Percentiles rank a stretch among this genome's conserved stretches.
These are phyloP conservation scores for Talaromyces wortmannii DNA, from an alignment of 495 filamentous ascomycete species.

Conservation along the genomic window DNA sequence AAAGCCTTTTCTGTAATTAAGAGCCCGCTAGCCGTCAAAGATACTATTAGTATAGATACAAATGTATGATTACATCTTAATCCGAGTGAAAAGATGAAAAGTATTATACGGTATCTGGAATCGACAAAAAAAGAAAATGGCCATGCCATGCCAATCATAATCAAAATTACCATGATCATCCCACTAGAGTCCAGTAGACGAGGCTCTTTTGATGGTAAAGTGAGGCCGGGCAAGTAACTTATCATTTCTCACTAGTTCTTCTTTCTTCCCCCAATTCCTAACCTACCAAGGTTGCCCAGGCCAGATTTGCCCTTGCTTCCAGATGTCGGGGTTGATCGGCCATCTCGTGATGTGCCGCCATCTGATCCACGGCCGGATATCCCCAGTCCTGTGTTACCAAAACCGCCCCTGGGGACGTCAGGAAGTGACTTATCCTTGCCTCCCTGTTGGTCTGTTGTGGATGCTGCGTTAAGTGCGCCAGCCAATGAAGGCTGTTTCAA, in stretches of 20 bases:
- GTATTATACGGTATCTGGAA: too few species aligned
- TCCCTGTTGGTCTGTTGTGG: constrained; percentile 19
- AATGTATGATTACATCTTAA: too few species aligned
- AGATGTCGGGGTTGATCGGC: constrained; percentile 28
- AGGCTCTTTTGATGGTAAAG: neutral
- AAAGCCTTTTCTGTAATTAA: too few species aligned
- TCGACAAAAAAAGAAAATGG: too few species aligned
- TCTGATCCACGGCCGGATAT: constrained; percentile 29
- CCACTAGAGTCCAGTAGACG: neutral
- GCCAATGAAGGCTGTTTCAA: constrained; percentile 19
- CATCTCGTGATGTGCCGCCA: constrained; percentile 9
- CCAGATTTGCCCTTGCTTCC: constrained; percentile 53
- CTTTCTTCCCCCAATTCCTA: constrained; percentile 59
- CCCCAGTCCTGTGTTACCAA: constrained; percentile 28
- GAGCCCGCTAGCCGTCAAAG: too few species aligned
- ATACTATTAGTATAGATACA: too few species aligned
- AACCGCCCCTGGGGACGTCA: constrained; percentile 28
- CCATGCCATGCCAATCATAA: neutral
- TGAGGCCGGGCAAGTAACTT: too few species aligned
- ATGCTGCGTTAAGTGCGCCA: constrained; percentile 25
- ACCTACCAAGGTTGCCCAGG: constrained; percentile 62
- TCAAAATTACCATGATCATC: neutral
- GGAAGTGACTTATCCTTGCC: constrained; percentile 34
- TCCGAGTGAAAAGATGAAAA: too few species aligned
- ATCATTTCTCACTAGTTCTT: neutral